A percentile compares a stretch with the other conserved stretches of the same genome.
These are phyloP conservation scores for Dinochytrium kinnereticum DNA, from an alignment of 371 early-diverging fungal genomes.

Conservation along the genomic window DNA sequence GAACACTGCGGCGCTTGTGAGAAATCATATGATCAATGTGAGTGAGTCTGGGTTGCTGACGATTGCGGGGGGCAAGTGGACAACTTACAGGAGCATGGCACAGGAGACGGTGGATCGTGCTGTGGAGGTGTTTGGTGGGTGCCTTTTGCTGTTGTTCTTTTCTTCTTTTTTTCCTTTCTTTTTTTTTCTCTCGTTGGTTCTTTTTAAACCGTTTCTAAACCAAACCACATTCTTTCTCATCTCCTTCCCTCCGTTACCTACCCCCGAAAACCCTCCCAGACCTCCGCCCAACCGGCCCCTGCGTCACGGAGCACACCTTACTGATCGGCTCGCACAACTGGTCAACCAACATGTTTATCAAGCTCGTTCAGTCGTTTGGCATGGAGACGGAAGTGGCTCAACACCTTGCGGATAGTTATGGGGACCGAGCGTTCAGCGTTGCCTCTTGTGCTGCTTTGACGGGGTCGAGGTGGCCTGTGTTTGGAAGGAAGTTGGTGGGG, in stretches of 20 bases:
- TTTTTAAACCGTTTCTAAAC: not conserved
- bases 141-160: not conserved
- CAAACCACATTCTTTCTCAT: conserved; percentile 10
- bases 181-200: not conserved
- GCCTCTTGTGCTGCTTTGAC: conserved; percentile 80
- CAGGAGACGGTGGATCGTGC: conserved; percentile 95
- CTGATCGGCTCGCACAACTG: conserved; percentile 93
- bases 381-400: conserved; percentile 92
- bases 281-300: conserved; percentile 49
- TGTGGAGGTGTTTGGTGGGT: conserved; percentile 66
- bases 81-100: conserved; percentile 99
- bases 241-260: not conserved
- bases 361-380: conserved; percentile 90
- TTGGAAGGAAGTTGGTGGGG: conserved; percentile 79
- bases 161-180: not conserved
- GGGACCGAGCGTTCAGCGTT: conserved; percentile 94
- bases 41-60: conserved; percentile 87
- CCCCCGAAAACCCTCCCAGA: conserved; percentile 26
- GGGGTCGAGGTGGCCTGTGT: conserved; percentile 76
- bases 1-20: conserved; percentile 91
- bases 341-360: conserved; percentile 84
- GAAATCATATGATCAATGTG: conserved; percentile 96
- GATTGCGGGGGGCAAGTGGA: conserved; percentile 99
- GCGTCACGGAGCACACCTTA: conserved; percentile 74
- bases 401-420: conserved; percentile 92